phyloP scores from a whole-genome alignment of 441 rosid genomes.

The Aleurites moluccanus region DNA sequence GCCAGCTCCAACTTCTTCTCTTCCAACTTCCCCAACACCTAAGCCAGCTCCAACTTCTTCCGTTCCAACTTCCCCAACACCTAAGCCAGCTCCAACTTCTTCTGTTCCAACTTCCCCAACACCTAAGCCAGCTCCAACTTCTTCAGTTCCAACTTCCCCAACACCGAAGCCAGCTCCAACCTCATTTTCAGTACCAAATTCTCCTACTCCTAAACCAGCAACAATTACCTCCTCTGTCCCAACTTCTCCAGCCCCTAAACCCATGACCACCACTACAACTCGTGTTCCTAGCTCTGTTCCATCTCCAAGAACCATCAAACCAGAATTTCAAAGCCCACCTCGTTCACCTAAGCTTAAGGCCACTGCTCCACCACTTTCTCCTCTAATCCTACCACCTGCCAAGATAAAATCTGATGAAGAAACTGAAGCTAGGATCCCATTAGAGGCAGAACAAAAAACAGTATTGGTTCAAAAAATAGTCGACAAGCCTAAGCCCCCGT shows the following conservation, averaged over 20 bases:
- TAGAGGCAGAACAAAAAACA: conserved; percentile 58
- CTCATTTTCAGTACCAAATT: conserved; percentile 19
- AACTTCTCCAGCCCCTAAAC: conserved; percentile 28
- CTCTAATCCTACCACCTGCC: conserved; percentile 65
- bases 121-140: conserved; percentile 16
- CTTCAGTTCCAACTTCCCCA: conserved; percentile 30
- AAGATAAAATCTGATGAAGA: conserved; percentile 43
- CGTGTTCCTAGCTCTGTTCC: conserved; percentile 34
- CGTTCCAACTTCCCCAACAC: too few relatives aligned
- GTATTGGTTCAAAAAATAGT: conserved; percentile 56
- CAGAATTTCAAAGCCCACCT: conserved; percentile 39
- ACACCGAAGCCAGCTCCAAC: conserved; percentile 13
- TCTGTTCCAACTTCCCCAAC: too few relatives aligned
- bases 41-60: conserved; percentile 10
- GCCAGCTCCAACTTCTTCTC: too few relatives aligned
- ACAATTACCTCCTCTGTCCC: conserved; percentile 19
- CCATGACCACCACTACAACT: conserved; percentile 23
- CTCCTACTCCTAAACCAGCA: conserved; percentile 30
- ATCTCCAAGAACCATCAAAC: conserved; percentile 33
- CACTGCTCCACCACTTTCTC: conserved; percentile 62
- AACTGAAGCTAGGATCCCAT: conserved; percentile 43
- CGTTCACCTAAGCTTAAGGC: conserved; percentile 41
- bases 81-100: too few relatives aligned
- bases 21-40: neutral
- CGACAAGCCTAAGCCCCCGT: conserved; percentile 32